Evolutionary conservation across 2,329 filamentous ascomycete genomes (phyloP).

Genomic region (Chaetomium sp.): DNA sequence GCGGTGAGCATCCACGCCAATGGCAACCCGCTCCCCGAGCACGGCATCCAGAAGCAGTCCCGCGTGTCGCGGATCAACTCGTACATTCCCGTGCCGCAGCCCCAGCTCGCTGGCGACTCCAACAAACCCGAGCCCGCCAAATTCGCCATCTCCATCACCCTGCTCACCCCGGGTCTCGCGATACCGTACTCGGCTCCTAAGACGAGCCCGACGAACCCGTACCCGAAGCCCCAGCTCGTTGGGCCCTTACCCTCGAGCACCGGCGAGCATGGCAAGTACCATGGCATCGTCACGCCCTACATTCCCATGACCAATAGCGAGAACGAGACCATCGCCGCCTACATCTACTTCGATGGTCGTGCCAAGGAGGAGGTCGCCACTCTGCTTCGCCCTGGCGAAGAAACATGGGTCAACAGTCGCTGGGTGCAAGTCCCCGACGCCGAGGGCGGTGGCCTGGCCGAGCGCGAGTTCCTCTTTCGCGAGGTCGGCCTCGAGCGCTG

Average conservation of each 20-base stretch:
- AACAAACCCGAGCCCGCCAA: conserved; percentile 86
- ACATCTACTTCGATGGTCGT: conserved; percentile 97
- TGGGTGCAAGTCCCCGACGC: conserved; percentile 92
- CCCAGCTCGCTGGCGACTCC: conserved; percentile 63
- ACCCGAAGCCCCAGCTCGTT: conserved; percentile 76
- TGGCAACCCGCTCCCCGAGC: conserved; percentile 75
- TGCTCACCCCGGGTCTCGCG: conserved; percentile 79
- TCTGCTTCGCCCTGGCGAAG: conserved; percentile 81
- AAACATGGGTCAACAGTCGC: conserved; percentile 97
- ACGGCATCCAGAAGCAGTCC: conserved; percentile 91
- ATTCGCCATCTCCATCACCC: conserved; percentile 96
- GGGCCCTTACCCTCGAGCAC: conserved; percentile 57
- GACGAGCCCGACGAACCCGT: conserved; percentile 65
- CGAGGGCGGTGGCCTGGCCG: conserved; percentile 88
- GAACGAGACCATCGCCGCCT: conserved; percentile 95
- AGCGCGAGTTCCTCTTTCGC: conserved; percentile 93
- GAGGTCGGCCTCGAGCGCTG: conserved; percentile 94
- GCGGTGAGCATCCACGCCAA: conserved; percentile 91
- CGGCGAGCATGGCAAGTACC: conserved; percentile 41
- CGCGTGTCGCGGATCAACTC: conserved; percentile 88
- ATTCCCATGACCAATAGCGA: conserved; percentile 85
- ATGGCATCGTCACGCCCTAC: conserved; percentile 69
- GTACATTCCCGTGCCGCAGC: conserved; percentile 92
- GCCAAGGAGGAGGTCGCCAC: conserved; percentile 96
- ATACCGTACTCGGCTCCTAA: conserved; percentile 92